Base-by-base conservation (phyloP, 2,329 filamentous ascomycete species). In the Apiospora pterosperma region DNA sequence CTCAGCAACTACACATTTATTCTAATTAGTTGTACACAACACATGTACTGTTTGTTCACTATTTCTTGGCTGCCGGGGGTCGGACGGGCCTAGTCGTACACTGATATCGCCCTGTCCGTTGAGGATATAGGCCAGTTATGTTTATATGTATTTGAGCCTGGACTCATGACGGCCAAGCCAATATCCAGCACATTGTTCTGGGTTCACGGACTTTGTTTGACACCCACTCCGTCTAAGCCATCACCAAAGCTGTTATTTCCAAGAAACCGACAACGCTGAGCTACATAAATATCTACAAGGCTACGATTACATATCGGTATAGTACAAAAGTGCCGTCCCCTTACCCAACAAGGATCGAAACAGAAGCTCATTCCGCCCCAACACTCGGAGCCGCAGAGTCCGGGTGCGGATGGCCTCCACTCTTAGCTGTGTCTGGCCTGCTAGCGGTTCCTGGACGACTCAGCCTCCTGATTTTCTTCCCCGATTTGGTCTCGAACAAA, bases 401-500 rank as follows among this genome's bases (percentile, higher is more conserved):
- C 38, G 38, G 38, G 38, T 39, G 38, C 16, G 38, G n/a, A 8
- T 25, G 48, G 4, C 25, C 34, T 10, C 25, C 16, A 28, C 48
- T 55, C 48, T 55, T 55, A 7, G 48, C 58, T 3, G 58, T 60
- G 3, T 38, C 58, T 8, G 58, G 34, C 11, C 58, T 34, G 21
- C 58, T 60, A 16, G 23, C 34, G 3, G 23, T 60, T 8, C 58
- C 58, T 12, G 58, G 58, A 2, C 58, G 58, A 8, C 58, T 60
- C 23, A 60, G 34, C 14, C 36, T 12, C 63, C 77, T 79, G 62
- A 82, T 75, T 72, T 84, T 89, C 73, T 81, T 87, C 10, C 81
- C 79, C 1, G 82, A 83, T 75, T 91, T 92, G 6, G 86, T 82
- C 67, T 90, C 88, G 71, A 93, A 88, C 59, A 91, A 77, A 72